phyloP scores from a whole-genome alignment of 257 asterid genomes.

The Lycium barbarum region DNA sequence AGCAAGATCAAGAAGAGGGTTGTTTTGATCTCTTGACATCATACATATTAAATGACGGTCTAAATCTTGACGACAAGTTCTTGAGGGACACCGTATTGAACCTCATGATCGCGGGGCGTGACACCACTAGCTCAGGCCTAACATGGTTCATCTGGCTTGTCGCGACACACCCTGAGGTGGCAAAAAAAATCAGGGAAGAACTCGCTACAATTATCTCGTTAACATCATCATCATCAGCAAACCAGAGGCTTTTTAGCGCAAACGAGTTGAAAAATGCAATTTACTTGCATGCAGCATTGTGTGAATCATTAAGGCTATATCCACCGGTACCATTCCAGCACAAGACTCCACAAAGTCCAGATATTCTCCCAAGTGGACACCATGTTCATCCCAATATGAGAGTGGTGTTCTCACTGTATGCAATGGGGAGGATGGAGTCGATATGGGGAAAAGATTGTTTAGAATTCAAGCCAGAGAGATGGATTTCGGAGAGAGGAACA shows the following conservation, averaged over 20 bases:
- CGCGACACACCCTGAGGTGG: slow-evolving; percentile 47
- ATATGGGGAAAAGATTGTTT: slow-evolving; percentile 63
- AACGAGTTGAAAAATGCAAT: slow-evolving; percentile 44
- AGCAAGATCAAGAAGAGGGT: slow-evolving; percentile 28
- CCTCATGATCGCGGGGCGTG: slow-evolving; percentile 66
- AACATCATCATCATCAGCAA: slow-evolving; percentile 12
- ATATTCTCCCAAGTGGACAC: slow-evolving; percentile 63
- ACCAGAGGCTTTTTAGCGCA: slow-evolving; percentile 32
- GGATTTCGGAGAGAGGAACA: slow-evolving; percentile 53
- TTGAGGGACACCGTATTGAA: slow-evolving; percentile 58
- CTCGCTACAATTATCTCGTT: slow-evolving; percentile 26
- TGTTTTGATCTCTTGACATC: slow-evolving; percentile 49
- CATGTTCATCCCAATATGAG: slow-evolving; percentile 52
- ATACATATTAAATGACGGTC: slow-evolving; percentile 39
- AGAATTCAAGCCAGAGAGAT: slow-evolving; percentile 67
- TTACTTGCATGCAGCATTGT: slow-evolving; percentile 60
- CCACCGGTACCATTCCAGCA: slow-evolving; percentile 75
- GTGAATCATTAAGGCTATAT: slow-evolving; percentile 59
- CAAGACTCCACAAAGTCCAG: slow-evolving; percentile 51
- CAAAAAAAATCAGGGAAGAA: slow-evolving; percentile 48
- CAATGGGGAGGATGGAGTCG: slow-evolving; percentile 64
- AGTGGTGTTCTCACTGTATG: slow-evolving; percentile 56
- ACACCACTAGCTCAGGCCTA: slow-evolving; percentile 62
- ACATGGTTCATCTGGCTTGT: slow-evolving; percentile 70
- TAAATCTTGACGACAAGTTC: slow-evolving; percentile 46